phyloP scores from a whole-genome alignment of 768 basidiomycete genomes.

The Termitomyces eurrhizus region DNA sequence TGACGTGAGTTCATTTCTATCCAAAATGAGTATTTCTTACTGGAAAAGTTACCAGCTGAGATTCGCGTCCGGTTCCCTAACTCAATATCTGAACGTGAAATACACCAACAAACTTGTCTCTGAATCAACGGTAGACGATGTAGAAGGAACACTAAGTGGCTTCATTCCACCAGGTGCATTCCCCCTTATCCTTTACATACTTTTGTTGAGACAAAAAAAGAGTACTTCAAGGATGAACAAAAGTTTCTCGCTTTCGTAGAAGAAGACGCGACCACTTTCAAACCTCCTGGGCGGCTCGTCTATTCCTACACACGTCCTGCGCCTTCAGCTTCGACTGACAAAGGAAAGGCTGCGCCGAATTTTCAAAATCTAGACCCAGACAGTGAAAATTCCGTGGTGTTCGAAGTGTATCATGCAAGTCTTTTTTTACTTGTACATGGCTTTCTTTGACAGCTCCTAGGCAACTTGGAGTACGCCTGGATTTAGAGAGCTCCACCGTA shows the following conservation, averaged over 20 bases:
- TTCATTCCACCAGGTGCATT: conserved; percentile 72
- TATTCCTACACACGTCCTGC: conserved; percentile 69
- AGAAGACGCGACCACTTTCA: conserved; percentile 73
- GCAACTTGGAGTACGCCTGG: conserved; percentile 81
- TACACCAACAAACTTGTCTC: conserved; percentile 64
- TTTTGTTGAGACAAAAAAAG: conserved; percentile 34
- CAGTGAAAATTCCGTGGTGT: conserved; percentile 63
- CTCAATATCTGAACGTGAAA: conserved; percentile 66
- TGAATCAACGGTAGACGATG: conserved; percentile 78
- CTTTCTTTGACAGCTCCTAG: conserved; percentile 34
- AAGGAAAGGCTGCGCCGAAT: conserved; percentile 50
- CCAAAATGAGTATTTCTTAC: background rate
- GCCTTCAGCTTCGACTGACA: conserved; percentile 36
- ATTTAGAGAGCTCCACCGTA: conserved; percentile 85
- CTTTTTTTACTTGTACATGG: background rate
- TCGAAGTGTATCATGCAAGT: conserved; percentile 88
- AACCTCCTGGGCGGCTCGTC: conserved; percentile 72
- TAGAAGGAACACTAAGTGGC: conserved; percentile 68
- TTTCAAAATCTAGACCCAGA: conserved; percentile 38
- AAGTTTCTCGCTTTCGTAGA: conserved; percentile 70
- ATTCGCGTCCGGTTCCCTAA: conserved; percentile 85
- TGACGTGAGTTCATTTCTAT: conserved; percentile 51
- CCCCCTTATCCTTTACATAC: background rate
- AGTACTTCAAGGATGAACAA: conserved; percentile 61
- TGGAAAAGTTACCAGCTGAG: conserved; percentile 47